Evolutionary conservation across 129 eudicot species (phyloP).

Genomic region (Oenanthe sinensis): DNA sequence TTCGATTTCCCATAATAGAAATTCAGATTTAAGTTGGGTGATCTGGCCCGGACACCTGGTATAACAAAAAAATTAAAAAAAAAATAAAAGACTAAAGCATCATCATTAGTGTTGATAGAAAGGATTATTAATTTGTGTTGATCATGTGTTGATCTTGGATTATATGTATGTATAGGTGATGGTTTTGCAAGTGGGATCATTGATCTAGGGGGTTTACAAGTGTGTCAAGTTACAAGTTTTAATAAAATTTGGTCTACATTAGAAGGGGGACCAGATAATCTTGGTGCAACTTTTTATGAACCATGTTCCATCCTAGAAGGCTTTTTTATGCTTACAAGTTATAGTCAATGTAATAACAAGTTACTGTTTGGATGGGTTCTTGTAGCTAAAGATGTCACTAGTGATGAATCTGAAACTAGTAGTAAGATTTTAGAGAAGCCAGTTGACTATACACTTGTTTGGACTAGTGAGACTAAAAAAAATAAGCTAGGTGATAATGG

Average conservation of each 20-base stretch:
- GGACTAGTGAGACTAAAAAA: conserved; percentile 51
- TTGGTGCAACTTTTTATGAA: conserved; percentile 60
- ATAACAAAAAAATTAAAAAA: too few relatives aligned
- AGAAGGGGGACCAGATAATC: conserved; percentile 65
- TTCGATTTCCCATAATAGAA: too few relatives aligned
- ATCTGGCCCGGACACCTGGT: too few relatives aligned
- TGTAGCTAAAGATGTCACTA: conserved; percentile 33
- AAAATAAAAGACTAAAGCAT: too few relatives aligned
- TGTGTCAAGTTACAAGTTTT: conserved; percentile 46
- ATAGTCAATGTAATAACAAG: conserved; percentile 61
- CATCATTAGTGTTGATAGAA: too few relatives aligned
- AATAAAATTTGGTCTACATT: conserved; percentile 53
- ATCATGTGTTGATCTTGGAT: not conserved
- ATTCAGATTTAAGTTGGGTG: too few relatives aligned
- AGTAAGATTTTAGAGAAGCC: conserved; percentile 36
- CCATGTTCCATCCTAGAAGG: conserved; percentile 62
- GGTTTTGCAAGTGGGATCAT: conserved; percentile 66
- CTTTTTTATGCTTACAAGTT: conserved; percentile 52
- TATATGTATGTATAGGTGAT: conserved; percentile 29
- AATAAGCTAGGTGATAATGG: conserved; percentile 44
- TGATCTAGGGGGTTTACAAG: conserved; percentile 72
- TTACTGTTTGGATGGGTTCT: conserved; percentile 65
- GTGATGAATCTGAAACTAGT: conserved; percentile 19
- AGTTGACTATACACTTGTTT: conserved; percentile 56
- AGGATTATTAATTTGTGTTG: not conserved